Percentiles rank a stretch among this genome's conserved stretches.
Evolutionary conservation across 2,329 filamentous ascomycete genomes (phyloP).

Genomic region (Myriangium duriaei): DNA sequence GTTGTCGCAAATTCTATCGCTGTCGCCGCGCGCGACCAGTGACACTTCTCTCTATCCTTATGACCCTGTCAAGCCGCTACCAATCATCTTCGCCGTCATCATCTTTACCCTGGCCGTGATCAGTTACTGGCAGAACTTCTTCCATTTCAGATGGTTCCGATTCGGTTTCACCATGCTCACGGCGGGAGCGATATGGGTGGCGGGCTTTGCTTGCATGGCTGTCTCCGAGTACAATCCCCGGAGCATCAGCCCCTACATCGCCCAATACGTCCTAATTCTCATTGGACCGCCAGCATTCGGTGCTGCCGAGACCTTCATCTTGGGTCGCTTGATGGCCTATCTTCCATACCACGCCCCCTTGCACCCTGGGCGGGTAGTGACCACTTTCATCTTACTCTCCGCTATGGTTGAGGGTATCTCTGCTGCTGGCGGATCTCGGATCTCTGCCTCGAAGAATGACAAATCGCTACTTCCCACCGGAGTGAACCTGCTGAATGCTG

Average conservation of each 20-base stretch:
- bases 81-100: conserved; percentile 41
- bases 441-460: conserved; percentile 20
- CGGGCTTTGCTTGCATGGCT: conserved; percentile 43
- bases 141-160: conserved; percentile 16
- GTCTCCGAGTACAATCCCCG: conserved; percentile 40
- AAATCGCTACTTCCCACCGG: conserved; percentile 29
- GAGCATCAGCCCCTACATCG: conserved; percentile 29
- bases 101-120: conserved; percentile 34
- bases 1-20: no score
- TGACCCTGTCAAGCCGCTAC: conserved; percentile 40
- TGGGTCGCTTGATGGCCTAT: conserved; percentile 49
- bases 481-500: conserved; percentile 35
- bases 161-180: conserved; percentile 17
- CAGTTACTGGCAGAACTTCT: conserved; percentile 43
- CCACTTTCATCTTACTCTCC: conserved; percentile 43
- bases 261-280: conserved; percentile 28
- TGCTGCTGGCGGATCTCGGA: conserved; percentile 37
- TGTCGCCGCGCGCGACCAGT: background rate
- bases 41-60: conserved; percentile 18
- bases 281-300: conserved; percentile 44
- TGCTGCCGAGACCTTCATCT: conserved; percentile 49
- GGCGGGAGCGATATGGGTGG: conserved; percentile 23
- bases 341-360: conserved; percentile 47
- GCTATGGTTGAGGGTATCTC: conserved; percentile 39
- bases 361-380: conserved; percentile 46